Evolutionary conservation across 192 early-diverging fungal species (phyloP).

Genomic region (Backusella morwellensis): DNA sequence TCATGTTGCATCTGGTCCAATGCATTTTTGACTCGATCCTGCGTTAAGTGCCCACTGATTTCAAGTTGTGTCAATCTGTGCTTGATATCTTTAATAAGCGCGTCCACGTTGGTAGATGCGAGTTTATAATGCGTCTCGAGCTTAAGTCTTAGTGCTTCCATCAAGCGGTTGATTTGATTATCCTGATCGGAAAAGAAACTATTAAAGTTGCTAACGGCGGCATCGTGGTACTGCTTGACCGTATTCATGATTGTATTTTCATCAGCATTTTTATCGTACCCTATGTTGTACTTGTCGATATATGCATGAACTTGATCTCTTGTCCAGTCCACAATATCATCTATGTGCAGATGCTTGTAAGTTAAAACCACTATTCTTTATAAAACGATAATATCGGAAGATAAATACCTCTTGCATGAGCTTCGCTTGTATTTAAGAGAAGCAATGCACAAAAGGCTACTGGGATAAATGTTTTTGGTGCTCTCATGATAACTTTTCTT

Average conservation of each 20-base stretch:
- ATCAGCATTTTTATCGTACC: constrained; percentile 22
- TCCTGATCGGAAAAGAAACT: constrained; percentile 7
- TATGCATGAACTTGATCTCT: constrained; percentile 13
- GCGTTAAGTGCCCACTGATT: constrained; percentile 17
- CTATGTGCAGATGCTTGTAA: not conserved
- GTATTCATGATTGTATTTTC: constrained; percentile 3
- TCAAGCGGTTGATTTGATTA: constrained; percentile 16
- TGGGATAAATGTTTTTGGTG: not conserved
- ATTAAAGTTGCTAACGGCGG: constrained; percentile 12
- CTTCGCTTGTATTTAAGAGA: not conserved
- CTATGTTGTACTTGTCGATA: constrained; percentile 30
- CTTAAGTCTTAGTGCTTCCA: constrained; percentile 5
- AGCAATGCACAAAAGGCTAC: not conserved
- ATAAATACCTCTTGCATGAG: not conserved
- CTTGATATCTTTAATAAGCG: constrained; percentile 13
- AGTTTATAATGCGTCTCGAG: constrained; percentile 19
- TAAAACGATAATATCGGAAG: not conserved
- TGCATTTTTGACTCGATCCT: constrained; percentile 18
- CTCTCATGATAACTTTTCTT: not conserved
- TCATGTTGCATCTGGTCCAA: constrained; percentile 15
- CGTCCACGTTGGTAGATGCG: constrained; percentile 5
- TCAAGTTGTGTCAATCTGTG: constrained; percentile 7
- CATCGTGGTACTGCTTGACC: constrained; percentile 22
- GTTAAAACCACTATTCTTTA: not conserved
- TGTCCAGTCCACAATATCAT: constrained; percentile 27